Conservation (phyloP, 345 rosid species). For the Gossypium raimondii region DNA sequence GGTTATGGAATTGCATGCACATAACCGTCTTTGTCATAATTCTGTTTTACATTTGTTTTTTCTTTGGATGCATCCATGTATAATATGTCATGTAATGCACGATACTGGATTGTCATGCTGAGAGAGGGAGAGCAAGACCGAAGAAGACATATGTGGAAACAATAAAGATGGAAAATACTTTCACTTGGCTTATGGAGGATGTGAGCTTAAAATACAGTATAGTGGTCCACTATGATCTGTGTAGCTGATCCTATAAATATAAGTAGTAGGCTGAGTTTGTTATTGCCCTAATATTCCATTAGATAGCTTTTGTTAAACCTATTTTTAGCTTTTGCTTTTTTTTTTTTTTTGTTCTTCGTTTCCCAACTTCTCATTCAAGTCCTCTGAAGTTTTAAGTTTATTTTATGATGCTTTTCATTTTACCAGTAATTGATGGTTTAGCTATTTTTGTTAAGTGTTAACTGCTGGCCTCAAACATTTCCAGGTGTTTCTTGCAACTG, state of each 20-base stretch:
- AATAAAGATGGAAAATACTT: background rate
- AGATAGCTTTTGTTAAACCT: background rate
- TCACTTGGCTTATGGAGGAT: background rate
- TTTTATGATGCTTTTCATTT: no score
- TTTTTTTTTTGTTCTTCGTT: background rate
- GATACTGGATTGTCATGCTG: background rate
- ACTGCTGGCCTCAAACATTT: no score
- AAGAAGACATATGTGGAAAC: background rate
- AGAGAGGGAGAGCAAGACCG: slow-evolving; percentile 6
- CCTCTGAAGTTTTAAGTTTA: no score
- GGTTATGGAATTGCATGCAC: background rate
- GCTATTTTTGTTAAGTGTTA: no score
- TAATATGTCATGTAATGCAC: background rate
- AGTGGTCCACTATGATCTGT: background rate
- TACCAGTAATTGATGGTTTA: no score
- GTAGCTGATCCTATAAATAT: background rate
- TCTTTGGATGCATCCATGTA: background rate
- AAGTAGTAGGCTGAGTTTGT: background rate
- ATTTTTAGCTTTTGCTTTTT: background rate
- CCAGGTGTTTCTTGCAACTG: slow-evolving; percentile 89
- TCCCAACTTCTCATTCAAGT: no score
- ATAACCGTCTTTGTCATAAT: background rate
- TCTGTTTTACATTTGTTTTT: background rate
- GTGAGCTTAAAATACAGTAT: background rate
- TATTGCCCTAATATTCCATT: background rate